Percentiles rank a stretch among this genome's conserved stretches.
Evolutionary conservation across 495 filamentous ascomycete species (phyloP).

Genomic region (Cercophora scortea): DNA sequence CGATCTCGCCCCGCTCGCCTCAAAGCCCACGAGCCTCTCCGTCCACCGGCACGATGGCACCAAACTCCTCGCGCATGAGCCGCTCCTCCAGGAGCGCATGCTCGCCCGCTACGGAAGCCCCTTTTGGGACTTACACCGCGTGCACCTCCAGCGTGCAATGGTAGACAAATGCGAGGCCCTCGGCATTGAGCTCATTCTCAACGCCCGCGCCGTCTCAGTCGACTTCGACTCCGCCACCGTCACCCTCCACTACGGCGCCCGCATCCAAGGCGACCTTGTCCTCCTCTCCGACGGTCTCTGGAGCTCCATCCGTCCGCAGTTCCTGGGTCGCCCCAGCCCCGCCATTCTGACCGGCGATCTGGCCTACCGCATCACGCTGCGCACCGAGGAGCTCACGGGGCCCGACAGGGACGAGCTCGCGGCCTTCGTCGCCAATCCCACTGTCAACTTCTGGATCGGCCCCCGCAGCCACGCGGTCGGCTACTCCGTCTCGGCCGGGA

Average conservation of each 20-base stretch:
- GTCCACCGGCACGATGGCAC: slow-evolving; percentile 54
- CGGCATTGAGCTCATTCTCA: slow-evolving; percentile 32
- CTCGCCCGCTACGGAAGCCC: slow-evolving; percentile 38
- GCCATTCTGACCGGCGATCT: slow-evolving; percentile 51
- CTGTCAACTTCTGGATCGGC: slow-evolving; percentile 67
- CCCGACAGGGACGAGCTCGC: slow-evolving; percentile 36
- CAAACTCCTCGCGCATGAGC: slow-evolving; percentile 43
- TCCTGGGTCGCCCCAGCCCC: slow-evolving; percentile 34
- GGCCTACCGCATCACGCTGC: slow-evolving; percentile 52
- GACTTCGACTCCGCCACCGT: slow-evolving; percentile 34
- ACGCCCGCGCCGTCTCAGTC: slow-evolving; percentile 25
- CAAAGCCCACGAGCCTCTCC: slow-evolving; percentile 44
- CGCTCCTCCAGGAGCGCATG: slow-evolving; percentile 35
- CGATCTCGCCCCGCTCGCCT: slow-evolving; percentile 37
- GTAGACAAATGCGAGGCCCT: slow-evolving; percentile 29
- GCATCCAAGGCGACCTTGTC: slow-evolving; percentile 40
- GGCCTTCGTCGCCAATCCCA: slow-evolving; percentile 40
- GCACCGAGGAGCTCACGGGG: slow-evolving; percentile 38
- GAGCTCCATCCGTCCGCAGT: slow-evolving; percentile 35
- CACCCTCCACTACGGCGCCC: slow-evolving; percentile 22
- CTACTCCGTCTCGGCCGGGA: slow-evolving; percentile 45
- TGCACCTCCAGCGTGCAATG: slow-evolving; percentile 43
- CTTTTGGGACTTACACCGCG: slow-evolving; percentile 49
- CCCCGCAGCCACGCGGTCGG: slow-evolving; percentile 49
- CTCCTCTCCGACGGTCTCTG: slow-evolving; percentile 52